A percentile compares a stretch with the other conserved stretches of the same genome.
Conservation (phyloP, 164 flowering plant species). For the Chloranthus sessilifolius region DNA sequence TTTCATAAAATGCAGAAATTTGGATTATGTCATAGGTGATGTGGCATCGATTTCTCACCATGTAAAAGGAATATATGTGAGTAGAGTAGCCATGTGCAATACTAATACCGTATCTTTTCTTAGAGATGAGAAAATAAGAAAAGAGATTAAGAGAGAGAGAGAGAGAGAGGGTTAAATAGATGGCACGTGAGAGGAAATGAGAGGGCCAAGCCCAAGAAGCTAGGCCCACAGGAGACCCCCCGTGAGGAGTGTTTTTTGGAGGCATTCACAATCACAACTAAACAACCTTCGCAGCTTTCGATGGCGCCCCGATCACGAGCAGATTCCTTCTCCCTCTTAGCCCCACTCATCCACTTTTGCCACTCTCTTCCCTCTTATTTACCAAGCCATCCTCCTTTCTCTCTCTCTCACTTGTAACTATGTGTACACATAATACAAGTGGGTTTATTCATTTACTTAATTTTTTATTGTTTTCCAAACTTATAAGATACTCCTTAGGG, state of each 20-base stretch:
- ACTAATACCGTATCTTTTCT: no score
- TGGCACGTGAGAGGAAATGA: slow-evolving; percentile 1
- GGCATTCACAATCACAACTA: slow-evolving; percentile 23
- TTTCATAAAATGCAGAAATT: no score
- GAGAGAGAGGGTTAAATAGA: slow-evolving; percentile 22
- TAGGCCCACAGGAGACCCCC: slow-evolving; percentile 32
- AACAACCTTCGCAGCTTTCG: slow-evolving; percentile 43
- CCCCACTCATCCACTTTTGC: background rate
- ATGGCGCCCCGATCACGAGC: slow-evolving; percentile 36
- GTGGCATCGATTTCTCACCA: no score
- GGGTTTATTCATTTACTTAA: background rate
- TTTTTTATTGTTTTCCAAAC: background rate
- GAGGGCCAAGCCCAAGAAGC: slow-evolving; percentile 14
- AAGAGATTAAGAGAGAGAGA: slow-evolving; percentile 13
- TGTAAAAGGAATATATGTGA: no score
- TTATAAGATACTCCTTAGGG: no score
- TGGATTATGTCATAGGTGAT: no score
- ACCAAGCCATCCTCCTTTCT: background rate
- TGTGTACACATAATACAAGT: no score
- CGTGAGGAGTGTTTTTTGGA: slow-evolving; percentile 43
- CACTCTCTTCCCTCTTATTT: background rate
- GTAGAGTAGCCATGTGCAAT: no score
- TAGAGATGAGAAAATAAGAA: no score
- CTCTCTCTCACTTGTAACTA: background rate
- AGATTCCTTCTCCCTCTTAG: slow-evolving; percentile 12